Evolutionary conservation across 2,329 filamentous ascomycete genomes (phyloP).

Genomic region (Epichloe bromicola): DNA sequence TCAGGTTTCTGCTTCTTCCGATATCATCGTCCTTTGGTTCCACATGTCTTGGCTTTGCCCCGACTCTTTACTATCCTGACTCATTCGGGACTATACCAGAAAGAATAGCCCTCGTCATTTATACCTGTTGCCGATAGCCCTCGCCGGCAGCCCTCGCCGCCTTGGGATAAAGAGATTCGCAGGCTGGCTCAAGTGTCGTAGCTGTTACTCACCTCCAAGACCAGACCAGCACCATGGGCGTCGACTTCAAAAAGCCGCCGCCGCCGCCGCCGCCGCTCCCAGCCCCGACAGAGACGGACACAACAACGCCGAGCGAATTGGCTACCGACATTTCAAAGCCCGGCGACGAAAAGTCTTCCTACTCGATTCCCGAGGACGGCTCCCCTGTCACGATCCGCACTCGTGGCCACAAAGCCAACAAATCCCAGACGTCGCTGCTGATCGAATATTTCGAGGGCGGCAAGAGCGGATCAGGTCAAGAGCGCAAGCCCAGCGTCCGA

Average conservation of each 20-base stretch:
- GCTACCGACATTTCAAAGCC: conserved; percentile 52
- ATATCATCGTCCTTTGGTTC: conserved; percentile 9
- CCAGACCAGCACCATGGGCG: conserved; percentile 35
- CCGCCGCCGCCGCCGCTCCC: conserved; percentile 55
- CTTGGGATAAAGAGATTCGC: not conserved
- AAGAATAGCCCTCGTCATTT: not conserved
- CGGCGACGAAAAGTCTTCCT: conserved; percentile 59
- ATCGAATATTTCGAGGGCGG: conserved; percentile 92
- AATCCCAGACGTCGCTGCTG: conserved; percentile 78
- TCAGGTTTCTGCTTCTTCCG: not conserved
- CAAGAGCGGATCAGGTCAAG: conserved; percentile 44
- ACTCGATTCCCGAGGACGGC: conserved; percentile 74
- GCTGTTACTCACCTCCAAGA: conserved; percentile 1
- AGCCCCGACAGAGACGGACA: conserved; percentile 64
- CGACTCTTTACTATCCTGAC: conserved; percentile 8
- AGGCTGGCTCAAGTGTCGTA: not conserved
- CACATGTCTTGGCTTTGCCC: conserved; percentile 18
- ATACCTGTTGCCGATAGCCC: not conserved
- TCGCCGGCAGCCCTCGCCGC: not conserved
- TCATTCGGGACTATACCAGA: not conserved
- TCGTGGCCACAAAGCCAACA: conserved; percentile 41
- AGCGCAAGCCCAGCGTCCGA: conserved; percentile 69
- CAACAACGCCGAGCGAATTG: conserved; percentile 49
- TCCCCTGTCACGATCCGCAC: conserved; percentile 87
- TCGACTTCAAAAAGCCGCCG: conserved; percentile 38